These are phyloP conservation scores for Mortierella hygrophila DNA, from an alignment of 192 early-diverging fungal genomes.

Conservation along the genomic window DNA sequence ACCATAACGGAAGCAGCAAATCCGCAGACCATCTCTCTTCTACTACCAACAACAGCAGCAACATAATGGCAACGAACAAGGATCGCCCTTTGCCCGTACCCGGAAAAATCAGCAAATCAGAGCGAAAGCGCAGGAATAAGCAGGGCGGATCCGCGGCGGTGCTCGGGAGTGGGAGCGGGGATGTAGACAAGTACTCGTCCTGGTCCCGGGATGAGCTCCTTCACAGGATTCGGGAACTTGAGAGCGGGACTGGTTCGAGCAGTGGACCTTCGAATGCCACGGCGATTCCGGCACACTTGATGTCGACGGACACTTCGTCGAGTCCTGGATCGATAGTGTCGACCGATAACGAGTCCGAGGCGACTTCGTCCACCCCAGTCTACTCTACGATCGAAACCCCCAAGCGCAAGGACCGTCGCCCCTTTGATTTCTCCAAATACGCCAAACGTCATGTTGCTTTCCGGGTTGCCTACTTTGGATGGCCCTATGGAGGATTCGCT, in stretches of 20 bases:
- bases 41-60: not conserved
- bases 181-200: constrained; percentile 43
- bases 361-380: not conserved
- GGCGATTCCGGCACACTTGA: constrained; percentile 24
- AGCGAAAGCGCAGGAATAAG: constrained; percentile 27
- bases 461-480: constrained; percentile 92
- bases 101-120: constrained; percentile 34
- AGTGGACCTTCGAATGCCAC: not conserved
- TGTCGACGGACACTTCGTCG: constrained; percentile 13
- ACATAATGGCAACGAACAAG: constrained; percentile 47
- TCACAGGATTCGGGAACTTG: constrained; percentile 39
- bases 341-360: constrained; percentile 16
- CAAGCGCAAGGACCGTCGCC: constrained; percentile 47
- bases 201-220: constrained; percentile 41
- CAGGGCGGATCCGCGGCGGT: constrained; percentile 23
- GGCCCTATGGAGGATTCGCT: constrained; percentile 90
- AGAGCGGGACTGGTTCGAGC: not conserved
- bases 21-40: not conserved
- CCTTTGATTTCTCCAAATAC: constrained; percentile 86
- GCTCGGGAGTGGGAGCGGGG: constrained; percentile 10
- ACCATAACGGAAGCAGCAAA: not conserved
- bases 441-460: constrained; percentile 85
- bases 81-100: constrained; percentile 17
- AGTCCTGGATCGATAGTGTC: constrained; percentile 3
- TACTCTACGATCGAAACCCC: constrained; percentile 44